phyloP scores from a whole-genome alignment of 2,329 filamentous ascomycete species.

The Didymella pinodella region DNA sequence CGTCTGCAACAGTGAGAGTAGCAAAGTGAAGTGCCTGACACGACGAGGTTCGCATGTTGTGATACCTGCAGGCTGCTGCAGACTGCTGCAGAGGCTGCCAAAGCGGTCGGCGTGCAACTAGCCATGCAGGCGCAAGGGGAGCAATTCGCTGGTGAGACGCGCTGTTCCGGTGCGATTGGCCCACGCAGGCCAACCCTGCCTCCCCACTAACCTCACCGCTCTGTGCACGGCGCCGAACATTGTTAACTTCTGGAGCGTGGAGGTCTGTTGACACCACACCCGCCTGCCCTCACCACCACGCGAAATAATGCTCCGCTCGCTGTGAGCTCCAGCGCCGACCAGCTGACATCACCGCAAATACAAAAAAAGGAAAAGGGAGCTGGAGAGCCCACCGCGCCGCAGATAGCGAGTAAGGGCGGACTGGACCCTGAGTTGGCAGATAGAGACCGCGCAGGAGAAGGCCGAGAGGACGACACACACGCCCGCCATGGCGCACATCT shows the following conservation, averaged over 20 bases:
- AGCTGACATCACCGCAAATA: conserved; percentile 14
- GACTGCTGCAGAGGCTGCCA: conserved; percentile 8
- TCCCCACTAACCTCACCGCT: conserved; percentile 16
- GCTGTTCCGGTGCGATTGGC: conserved; percentile 10
- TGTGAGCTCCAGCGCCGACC: conserved; percentile 42
- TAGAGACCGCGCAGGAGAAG: conserved; percentile 25
- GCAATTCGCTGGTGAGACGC: conserved; percentile 21
- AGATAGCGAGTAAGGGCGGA: conserved; percentile 26
- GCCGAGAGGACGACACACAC: conserved; percentile 35
- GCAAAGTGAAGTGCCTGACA: conserved; percentile 9
- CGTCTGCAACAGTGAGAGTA: conserved; percentile 6
- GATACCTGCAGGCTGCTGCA: conserved; percentile 6
- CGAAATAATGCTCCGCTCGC: conserved; percentile 37
- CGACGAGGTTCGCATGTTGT: conserved; percentile 5
- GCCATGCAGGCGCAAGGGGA: conserved; percentile 20
- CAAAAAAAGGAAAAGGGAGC: conserved; percentile 25
- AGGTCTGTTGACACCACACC: conserved; percentile 10
- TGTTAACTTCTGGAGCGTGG: conserved; percentile 23
- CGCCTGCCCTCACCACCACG: conserved; percentile 13
- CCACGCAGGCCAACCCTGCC: conserved; percentile 4
- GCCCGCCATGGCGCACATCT: conserved; percentile 81
- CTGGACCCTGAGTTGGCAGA: conserved; percentile 36
- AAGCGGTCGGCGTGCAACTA: conserved; percentile 6
- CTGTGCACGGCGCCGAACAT: conserved; percentile 21
- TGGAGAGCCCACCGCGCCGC: conserved; percentile 28